phyloP scores from a whole-genome alignment of 2,329 filamentous ascomycete species.

The Neurospora sp. region DNA sequence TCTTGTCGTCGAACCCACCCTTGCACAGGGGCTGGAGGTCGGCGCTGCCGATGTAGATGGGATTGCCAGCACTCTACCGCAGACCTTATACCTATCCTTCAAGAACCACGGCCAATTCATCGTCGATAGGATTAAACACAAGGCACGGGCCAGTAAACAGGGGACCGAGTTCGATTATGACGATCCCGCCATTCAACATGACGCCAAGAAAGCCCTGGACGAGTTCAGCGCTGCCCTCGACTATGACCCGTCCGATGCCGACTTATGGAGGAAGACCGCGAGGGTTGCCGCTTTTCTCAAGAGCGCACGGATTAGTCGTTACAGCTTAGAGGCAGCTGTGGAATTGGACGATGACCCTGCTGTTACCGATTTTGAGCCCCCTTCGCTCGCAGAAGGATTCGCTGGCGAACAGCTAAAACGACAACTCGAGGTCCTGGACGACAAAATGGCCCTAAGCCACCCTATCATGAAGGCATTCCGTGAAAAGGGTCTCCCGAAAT shows the following conservation, averaged over 20 bases:
- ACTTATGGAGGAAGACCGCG: slow-evolving; percentile 52
- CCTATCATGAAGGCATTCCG: slow-evolving; percentile 50
- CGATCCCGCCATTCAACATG: slow-evolving; percentile 26
- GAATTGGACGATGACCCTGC: slow-evolving; percentile 59
- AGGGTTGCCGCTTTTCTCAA: slow-evolving; percentile 49
- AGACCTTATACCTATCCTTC: slow-evolving; percentile 85
- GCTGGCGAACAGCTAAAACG: slow-evolving; percentile 53
- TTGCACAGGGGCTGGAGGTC: slow-evolving; percentile 42
- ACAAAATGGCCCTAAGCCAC: slow-evolving; percentile 48
- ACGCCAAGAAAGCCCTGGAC: slow-evolving; percentile 38
- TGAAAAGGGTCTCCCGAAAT: slow-evolving; percentile 38
- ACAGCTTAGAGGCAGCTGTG: slow-evolving; percentile 56
- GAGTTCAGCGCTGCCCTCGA: slow-evolving; percentile 51
- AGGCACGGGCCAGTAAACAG: slow-evolving; percentile 24
- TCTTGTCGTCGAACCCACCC: slow-evolving; percentile 36
- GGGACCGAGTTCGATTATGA: slow-evolving; percentile 25
- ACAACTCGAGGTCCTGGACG: slow-evolving; percentile 42
- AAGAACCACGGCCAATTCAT: slow-evolving; percentile 93
- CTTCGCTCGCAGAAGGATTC: slow-evolving; percentile 52
- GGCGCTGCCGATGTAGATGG: slow-evolving; percentile 58
- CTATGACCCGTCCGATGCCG: slow-evolving; percentile 57
- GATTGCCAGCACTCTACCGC: slow-evolving; percentile 70
- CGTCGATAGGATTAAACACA: slow-evolving; percentile 61
- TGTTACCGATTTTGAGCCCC: slow-evolving; percentile 51
- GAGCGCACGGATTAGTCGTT: slow-evolving; percentile 48